A percentile compares a stretch with the other conserved stretches of the same genome.
Conservation (phyloP, 345 rosid genomes). For the Syzygium grande region DNA sequence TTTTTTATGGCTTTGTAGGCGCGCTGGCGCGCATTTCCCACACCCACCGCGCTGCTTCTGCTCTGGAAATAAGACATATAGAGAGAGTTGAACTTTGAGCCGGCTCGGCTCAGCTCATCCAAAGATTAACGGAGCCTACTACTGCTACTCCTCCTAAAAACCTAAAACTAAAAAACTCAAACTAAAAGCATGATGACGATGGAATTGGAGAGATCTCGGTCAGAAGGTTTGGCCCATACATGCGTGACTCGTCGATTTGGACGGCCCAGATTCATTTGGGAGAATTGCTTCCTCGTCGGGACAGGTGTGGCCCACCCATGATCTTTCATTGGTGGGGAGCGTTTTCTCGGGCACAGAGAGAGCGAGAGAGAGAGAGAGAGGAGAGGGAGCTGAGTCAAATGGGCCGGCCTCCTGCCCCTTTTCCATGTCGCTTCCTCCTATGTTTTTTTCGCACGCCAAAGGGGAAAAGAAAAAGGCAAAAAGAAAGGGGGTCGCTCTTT, state of each 20-base stretch:
- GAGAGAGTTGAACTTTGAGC: too few relatives aligned
- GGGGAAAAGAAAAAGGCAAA: background rate
- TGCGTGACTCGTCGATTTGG: background rate
- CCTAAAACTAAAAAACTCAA: too few relatives aligned
- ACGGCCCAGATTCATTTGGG: background rate
- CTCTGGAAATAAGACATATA: too few relatives aligned
- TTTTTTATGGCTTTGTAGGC: background rate
- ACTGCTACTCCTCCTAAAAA: too few relatives aligned
- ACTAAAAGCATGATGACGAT: too few relatives aligned
- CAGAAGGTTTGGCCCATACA: too few relatives aligned
- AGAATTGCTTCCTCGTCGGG: background rate
- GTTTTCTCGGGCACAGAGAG: background rate
- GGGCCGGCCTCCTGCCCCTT: background rate
- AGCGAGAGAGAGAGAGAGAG: background rate
- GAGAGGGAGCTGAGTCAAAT: background rate
- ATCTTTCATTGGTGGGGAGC: background rate
- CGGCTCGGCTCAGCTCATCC: too few relatives aligned
- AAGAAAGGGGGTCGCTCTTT: background rate
- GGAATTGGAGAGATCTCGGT: too few relatives aligned
- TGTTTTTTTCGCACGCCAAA: background rate
- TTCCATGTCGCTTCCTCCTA: background rate
- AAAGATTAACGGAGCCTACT: too few relatives aligned
- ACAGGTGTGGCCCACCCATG: background rate
- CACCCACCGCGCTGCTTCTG: background rate
- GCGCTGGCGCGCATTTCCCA: background rate